These are phyloP conservation scores for Coemansia sp. DNA, from an alignment of 192 early-diverging fungal species.

Conservation along the genomic window DNA sequence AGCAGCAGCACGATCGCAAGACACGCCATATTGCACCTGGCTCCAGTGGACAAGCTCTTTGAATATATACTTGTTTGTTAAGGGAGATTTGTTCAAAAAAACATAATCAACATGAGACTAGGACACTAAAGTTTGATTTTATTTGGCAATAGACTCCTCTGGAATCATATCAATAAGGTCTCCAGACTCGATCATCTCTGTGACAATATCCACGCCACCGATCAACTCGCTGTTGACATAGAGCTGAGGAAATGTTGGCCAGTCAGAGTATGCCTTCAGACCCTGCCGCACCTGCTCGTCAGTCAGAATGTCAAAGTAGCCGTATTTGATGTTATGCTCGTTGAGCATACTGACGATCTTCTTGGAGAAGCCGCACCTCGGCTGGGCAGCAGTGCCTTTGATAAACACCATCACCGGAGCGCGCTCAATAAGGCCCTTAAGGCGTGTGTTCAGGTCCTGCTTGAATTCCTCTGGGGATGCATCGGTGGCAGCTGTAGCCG, in stretches of 20 bases:
- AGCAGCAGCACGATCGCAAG: conserved; percentile 73
- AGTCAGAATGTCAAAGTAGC: conserved; percentile 88
- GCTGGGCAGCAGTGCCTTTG: conserved; percentile 88
- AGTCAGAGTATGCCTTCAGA: conserved; percentile 85
- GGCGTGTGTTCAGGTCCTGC: conserved; percentile 70
- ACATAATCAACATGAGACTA: not conserved
- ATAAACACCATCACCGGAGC: conserved; percentile 93
- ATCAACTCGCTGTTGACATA: conserved; percentile 90
- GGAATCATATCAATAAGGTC: conserved; percentile 68
- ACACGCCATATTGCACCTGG: conserved; percentile 40
- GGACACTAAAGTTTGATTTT: not conserved
- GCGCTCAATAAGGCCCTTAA: conserved; percentile 67
- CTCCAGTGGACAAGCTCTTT: not conserved
- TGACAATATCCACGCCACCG: conserved; percentile 94
- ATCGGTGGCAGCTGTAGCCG: conserved; percentile 23
- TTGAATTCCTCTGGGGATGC: conserved; percentile 58
- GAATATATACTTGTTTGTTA: not conserved
- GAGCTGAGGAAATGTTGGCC: conserved; percentile 96
- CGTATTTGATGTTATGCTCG: conserved; percentile 56
- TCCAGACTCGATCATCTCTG: conserved; percentile 80
- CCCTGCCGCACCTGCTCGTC: conserved; percentile 92
- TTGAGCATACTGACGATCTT: conserved; percentile 76
- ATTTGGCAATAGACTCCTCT: conserved; percentile 23
- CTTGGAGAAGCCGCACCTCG: conserved; percentile 91
- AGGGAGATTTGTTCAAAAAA: too few species aligned